Conservation (phyloP, 1,139 yeast species). For the Spathaspora sp. region DNA sequence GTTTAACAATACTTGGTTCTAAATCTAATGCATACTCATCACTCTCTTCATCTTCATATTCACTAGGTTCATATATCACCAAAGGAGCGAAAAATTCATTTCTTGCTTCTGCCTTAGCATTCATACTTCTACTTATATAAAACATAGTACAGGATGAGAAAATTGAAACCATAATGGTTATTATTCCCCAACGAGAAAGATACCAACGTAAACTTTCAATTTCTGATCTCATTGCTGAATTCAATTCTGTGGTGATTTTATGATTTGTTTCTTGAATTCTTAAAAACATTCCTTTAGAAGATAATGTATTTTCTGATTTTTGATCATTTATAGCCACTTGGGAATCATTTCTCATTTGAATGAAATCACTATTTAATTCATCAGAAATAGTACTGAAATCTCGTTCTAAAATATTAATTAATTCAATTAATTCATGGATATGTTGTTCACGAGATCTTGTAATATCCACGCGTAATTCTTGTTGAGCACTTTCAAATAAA, state of each 20-base stretch:
- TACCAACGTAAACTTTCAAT: slow-evolving; percentile 93
- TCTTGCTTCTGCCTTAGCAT: slow-evolving; percentile 24
- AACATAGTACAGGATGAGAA: slow-evolving; percentile 45
- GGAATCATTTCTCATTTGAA: slow-evolving; percentile 68
- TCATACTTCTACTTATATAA: slow-evolving; percentile 33
- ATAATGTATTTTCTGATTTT: slow-evolving; percentile 77
- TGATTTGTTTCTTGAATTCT: slow-evolving; percentile 83
- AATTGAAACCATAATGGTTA: slow-evolving; percentile 52
- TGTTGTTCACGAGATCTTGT: slow-evolving; percentile 72
- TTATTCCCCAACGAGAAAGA: slow-evolving; percentile 81
- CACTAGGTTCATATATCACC: slow-evolving; percentile 50
- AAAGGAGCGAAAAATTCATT: slow-evolving; percentile 42
- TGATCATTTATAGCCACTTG: slow-evolving; percentile 87
- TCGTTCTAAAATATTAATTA: slow-evolving; percentile 69
- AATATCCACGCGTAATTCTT: slow-evolving; percentile 80
- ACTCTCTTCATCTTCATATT: slow-evolving; percentile 32
- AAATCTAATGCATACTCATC: slow-evolving; percentile 49
- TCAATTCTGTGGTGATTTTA: slow-evolving; percentile 79
- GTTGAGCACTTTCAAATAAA: slow-evolving; percentile 88
- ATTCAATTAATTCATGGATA: slow-evolving; percentile 64
- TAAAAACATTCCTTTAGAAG: slow-evolving; percentile 67
- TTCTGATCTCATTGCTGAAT: slow-evolving; percentile 79
- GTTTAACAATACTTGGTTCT: slow-evolving; percentile 18
- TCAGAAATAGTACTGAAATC: slow-evolving; percentile 72
- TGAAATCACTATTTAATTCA: slow-evolving; percentile 70